Conservation (phyloP, 202 grass and related monocot genomes). For the Hordeum pubiflorum region DNA sequence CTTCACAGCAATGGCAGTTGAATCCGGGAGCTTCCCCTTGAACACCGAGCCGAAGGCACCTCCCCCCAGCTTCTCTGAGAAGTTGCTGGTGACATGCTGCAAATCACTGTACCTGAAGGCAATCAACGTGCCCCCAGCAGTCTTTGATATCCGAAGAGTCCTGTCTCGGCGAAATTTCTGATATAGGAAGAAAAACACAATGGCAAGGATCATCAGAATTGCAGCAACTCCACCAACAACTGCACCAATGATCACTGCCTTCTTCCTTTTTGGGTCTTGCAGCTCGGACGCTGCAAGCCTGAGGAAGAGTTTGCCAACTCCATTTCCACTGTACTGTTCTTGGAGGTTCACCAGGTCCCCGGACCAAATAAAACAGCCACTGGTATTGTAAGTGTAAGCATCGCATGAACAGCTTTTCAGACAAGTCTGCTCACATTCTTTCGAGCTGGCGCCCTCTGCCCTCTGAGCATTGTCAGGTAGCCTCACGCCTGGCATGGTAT, state of each 20-base stretch:
- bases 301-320: conserved; percentile 44
- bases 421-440: conserved; percentile 42
- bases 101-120: conserved; percentile 57
- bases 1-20: conserved; percentile 60
- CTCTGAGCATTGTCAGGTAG: conserved; percentile 41
- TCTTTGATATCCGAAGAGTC: conserved; percentile 41
- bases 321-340: conserved; percentile 38
- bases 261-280: conserved; percentile 29
- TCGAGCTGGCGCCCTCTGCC: conserved; percentile 8
- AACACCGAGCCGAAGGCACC: conserved; percentile 65
- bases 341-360: conserved; percentile 55
- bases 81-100: conserved; percentile 59
- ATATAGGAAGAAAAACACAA: conserved; percentile 22
- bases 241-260: conserved; percentile 16
- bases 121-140: conserved; percentile 33
- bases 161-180: conserved; percentile 25
- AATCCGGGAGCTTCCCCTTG: conserved; percentile 45
- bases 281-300: conserved; percentile 56
- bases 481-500: conserved; percentile 25
- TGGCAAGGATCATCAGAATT: conserved; percentile 21
- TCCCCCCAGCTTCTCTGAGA: conserved; percentile 48
- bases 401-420: conserved; percentile 53
- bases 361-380: conserved; percentile 52
- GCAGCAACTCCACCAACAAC: conserved; percentile 35
- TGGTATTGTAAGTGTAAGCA: conserved; percentile 35